Evolutionary conservation across 129 eudicot genomes (phyloP), one percentile per base, ranked within the genome.

Genomic region (Deinandra increscens): DNA sequence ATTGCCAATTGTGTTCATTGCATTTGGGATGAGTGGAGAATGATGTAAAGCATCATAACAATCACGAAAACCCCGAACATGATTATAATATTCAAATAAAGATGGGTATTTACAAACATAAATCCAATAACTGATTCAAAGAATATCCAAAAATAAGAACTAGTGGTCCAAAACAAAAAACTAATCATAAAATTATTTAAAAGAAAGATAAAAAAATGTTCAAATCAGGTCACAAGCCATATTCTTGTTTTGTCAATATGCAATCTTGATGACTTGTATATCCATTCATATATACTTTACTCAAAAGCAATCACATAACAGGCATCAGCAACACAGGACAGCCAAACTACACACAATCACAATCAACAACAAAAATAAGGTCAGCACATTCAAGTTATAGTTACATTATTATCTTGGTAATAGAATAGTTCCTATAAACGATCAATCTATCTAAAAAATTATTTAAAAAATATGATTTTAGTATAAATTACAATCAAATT

Each of bases 301-400:
- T 76, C 70, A 76, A 76, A 76, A 76, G 75, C 80, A 76, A 26
- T 75, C 75, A 46, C 68, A 75, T 75, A 76, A 68, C 9, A 76
- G 43, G 50, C 75, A 76, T 10, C 80, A 76, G 75, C 80, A 76
- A 68, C 80, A 76, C 70, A 76, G 43, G 11, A 75, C 80, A 60
- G 80, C 80, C 80, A 76, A 76, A 68, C 80, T 76, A 70, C 63
- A 68, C 42, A 68, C 39, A 60, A 76, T 26, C 45, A 69, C 44
- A 54, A 37, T 76, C 6, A 37, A 44, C 54, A n/a, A n/a, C n/a
- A n/a, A n/a, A 55, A 42, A 23, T 22, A 76, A 60, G 68, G 44
- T 37, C 55, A 68, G 48, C 42, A 42, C 48, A 23, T 23, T 13
- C 10, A 60, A 29, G 3, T 18, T 2, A 42, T 39, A 39, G 31